Percentiles rank a stretch among this genome's conserved stretches.
Conservation (phyloP, 2,329 filamentous ascomycete genomes). For the Xylariales sp. region DNA sequence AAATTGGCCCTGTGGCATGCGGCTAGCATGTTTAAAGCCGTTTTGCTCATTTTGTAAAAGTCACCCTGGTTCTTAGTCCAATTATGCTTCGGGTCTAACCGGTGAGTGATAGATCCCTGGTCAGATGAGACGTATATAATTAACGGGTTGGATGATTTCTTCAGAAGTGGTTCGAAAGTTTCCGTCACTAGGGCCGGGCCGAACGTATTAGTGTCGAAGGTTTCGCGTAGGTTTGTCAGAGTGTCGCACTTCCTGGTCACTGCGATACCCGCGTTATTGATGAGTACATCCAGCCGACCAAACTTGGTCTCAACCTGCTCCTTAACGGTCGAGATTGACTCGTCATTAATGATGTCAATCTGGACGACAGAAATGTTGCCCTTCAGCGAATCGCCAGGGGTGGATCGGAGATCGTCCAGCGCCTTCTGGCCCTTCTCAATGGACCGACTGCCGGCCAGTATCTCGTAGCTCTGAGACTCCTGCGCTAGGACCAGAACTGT, state of each 20-base stretch:
- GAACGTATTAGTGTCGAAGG: constrained; percentile 33
- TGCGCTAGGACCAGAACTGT: constrained; percentile 27
- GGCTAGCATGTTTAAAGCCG: constrained; percentile 36
- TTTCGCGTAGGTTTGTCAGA: constrained; percentile 29
- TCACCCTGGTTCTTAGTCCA: constrained; percentile 24
- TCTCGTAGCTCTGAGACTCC: constrained; percentile 31
- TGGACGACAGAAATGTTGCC: constrained; percentile 49
- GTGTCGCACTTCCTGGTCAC: constrained; percentile 11
- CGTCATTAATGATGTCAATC: constrained; percentile 13
- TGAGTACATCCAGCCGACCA: constrained; percentile 27
- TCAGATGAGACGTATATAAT: constrained; percentile 33
- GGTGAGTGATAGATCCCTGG: constrained; percentile 27
- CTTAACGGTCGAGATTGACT: constrained; percentile 21
- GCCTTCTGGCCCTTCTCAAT: constrained; percentile 31
- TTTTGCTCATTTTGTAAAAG: constrained; percentile 35
- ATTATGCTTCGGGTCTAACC: constrained; percentile 20
- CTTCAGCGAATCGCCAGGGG: constrained; percentile 37
- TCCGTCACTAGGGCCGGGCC: constrained; percentile 24
- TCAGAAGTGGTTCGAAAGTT: constrained; percentile 23
- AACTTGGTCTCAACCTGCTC: constrained; percentile 13
- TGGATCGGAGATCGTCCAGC: constrained; percentile 24
- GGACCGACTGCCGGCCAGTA: constrained; percentile 32
- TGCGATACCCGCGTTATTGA: constrained; percentile 30
- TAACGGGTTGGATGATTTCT: constrained; percentile 21
- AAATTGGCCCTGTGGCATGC: constrained; percentile 22